Base-by-base conservation (phyloP, 1,284 basidiomycete genomes). In the Volvariella volvacea region DNA sequence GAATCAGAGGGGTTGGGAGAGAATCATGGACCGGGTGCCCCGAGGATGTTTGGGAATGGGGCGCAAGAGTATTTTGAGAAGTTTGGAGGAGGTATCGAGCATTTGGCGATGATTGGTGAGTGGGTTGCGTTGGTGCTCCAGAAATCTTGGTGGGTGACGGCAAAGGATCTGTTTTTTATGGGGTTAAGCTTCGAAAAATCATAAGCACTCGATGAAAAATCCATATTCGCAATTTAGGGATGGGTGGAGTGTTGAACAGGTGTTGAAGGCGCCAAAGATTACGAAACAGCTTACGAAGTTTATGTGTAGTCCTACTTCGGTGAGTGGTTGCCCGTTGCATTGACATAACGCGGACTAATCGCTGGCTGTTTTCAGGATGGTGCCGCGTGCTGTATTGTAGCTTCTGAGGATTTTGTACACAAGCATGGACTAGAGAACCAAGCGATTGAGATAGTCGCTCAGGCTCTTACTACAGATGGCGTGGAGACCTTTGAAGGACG, bases 241-340 rank as follows among this genome's bases (percentile, higher is more conserved):
- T 52, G 83, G 82, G 4, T 88, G 84, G 82, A 80, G 70, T 22
- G 75, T 76, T 9, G 79, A 89, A 50, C 73, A 90, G 53, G 74
- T 91, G 16, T 58, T 87, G 40, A 70, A 71, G 9, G 73, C 83
- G 1, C 72, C 75, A 1, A 81, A 78, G 63, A 80, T 91, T 57
- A 85, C 74, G 22, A 80, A 79, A 41, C 76, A 88, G 56, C 64
- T 92, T 37, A 92, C 89, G 2, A 84, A 87, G 57, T 86, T 79
- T 58, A 91, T 92, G 88, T 93, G 90, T 58, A 89, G 84, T 52
- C 90, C 90, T 1, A 92, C 90, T 28, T 85, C 83, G 3, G 81
- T 81, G 45, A 46, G 57, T 52, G 4, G 17, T 16, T 4, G 7
- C 45, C 17, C 34, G 15, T n/a, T 16, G 3, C 31, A 22, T 12